A percentile compares a stretch with the other conserved stretches of the same genome.
phyloP scores from a whole-genome alignment of 345 rosid species.

The Noccaea bulbosa region DNA sequence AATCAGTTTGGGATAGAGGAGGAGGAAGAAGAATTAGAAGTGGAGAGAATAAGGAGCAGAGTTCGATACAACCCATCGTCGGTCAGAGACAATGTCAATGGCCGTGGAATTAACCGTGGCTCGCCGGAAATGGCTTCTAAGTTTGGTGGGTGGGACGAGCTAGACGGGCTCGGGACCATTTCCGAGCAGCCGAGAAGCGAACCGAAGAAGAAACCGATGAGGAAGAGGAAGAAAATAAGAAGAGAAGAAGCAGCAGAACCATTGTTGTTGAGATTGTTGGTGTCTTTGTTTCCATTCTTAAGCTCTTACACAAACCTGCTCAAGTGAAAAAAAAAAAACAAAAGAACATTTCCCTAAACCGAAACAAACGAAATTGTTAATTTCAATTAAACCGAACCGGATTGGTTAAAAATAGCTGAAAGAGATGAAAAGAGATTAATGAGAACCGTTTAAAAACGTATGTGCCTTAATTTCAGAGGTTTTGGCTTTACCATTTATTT shows the following conservation, averaged over 20 bases:
- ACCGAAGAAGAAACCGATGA: constrained; percentile 9
- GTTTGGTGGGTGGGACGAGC: constrained; percentile 47
- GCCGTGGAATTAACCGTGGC: constrained; percentile 1
- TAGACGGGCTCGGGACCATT: constrained; percentile 22
- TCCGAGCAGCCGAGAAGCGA: constrained; percentile 6
- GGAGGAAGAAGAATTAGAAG: constrained; percentile 6
- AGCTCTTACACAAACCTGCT: constrained; percentile 43
- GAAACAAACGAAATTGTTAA: background rate
- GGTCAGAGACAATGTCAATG: constrained; percentile 31
- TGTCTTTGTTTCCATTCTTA: constrained; percentile 45
- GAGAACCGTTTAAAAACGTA: constrained; percentile 23
- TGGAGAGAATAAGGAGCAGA: constrained; percentile 20
- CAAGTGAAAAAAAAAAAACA: constrained; percentile 9
- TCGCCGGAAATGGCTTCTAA: constrained; percentile 36
- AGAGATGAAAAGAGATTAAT: background rate
- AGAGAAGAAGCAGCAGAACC: constrained; percentile 39
- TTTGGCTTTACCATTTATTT: background rate
- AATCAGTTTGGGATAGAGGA: constrained; percentile 24
- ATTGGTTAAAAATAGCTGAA: constrained; percentile 17
- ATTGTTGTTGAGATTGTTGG: constrained; percentile 43
- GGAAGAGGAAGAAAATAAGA: constrained; percentile 33
- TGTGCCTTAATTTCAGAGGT: background rate
- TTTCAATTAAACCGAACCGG: constrained; percentile 29
- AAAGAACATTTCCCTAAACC: constrained; percentile 2
- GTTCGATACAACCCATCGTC: constrained; percentile 21